A percentile compares a stretch with the other conserved stretches of the same genome.
Conservation (phyloP, 1,284 basidiomycete species). For the Pterulicium gracile region DNA sequence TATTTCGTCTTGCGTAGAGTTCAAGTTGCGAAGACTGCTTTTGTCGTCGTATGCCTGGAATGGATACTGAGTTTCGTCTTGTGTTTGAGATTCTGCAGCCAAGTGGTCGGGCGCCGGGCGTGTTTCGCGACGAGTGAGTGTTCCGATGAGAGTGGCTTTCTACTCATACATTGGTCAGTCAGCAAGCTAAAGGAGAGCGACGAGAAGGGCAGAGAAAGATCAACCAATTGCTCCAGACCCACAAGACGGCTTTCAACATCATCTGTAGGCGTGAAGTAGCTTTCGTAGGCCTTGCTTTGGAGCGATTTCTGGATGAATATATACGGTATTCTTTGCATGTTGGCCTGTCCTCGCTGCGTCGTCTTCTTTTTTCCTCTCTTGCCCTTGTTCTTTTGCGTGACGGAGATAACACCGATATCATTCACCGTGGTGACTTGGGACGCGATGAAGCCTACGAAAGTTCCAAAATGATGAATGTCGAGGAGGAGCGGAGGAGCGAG, state of each 20-base stretch:
- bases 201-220: slow-evolving; percentile 14
- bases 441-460: slow-evolving; percentile 44
- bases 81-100: slow-evolving; percentile 33
- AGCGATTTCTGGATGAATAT: slow-evolving; percentile 40
- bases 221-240: slow-evolving; percentile 44
- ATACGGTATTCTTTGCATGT: slow-evolving; percentile 45
- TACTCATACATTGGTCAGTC: slow-evolving; percentile 9
- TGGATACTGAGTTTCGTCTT: slow-evolving; percentile 35
- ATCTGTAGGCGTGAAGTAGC: slow-evolving; percentile 57
- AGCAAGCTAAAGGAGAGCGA: slow-evolving; percentile 7
- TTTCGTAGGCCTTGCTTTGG: slow-evolving; percentile 35
- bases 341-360: slow-evolving; percentile 37
- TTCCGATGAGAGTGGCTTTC: slow-evolving; percentile 17
- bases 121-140: slow-evolving; percentile 3
- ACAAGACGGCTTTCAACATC: slow-evolving; percentile 49
- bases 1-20: slow-evolving; percentile 12
- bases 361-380: slow-evolving; percentile 34
- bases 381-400: slow-evolving; percentile 24
- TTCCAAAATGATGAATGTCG: slow-evolving; percentile 7
- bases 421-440: slow-evolving; percentile 37
- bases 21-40: slow-evolving; percentile 19
- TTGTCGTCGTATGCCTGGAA: slow-evolving; percentile 11
- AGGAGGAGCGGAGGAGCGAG: background rate
- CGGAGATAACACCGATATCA: slow-evolving; percentile 36
- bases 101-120: slow-evolving; percentile 11